Evolutionary conservation across 805 yeast genomes (phyloP).

Genomic region (Pichia gijzeniarum): DNA sequence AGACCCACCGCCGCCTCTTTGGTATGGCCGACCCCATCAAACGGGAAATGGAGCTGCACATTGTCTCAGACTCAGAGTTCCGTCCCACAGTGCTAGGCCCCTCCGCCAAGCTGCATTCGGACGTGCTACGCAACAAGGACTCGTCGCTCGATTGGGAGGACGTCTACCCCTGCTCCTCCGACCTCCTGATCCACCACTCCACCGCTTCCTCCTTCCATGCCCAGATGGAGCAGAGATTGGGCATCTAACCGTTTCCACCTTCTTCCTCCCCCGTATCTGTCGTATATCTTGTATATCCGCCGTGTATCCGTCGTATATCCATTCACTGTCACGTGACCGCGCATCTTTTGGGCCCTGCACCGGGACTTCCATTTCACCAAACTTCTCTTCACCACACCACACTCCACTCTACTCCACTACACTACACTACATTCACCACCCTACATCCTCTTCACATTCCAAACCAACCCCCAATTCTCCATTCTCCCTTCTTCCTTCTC

Average conservation of each 20-base stretch:
- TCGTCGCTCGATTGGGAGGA: conserved; percentile 89
- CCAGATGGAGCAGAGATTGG: conserved; percentile 1
- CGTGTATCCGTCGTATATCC: too few species aligned
- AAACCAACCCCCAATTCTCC: too few species aligned
- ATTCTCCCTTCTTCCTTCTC: too few species aligned
- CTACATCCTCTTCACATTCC: too few species aligned
- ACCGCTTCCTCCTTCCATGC: background rate
- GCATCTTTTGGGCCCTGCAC: too few species aligned
- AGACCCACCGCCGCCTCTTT: conserved; percentile 72
- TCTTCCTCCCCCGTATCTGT: background rate
- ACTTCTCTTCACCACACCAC: too few species aligned
- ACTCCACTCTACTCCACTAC: too few species aligned
- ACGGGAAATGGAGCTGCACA: conserved; percentile 79
- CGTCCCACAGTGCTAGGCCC: conserved; percentile 61
- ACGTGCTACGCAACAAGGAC: conserved; percentile 75
- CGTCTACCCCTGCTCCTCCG: conserved; percentile 38
- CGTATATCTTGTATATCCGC: background rate
- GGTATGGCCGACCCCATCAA: conserved; percentile 94
- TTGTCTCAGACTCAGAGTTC: conserved; percentile 64
- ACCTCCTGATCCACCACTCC: background rate
- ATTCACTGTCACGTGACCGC: too few species aligned
- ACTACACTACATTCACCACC: too few species aligned
- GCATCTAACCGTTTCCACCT: background rate
- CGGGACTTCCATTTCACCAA: too few species aligned
- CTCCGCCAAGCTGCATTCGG: conserved; percentile 42